Evolutionary conservation across 2,329 filamentous ascomycete genomes (phyloP), one percentile per base, ranked within the genome.

Genomic region (Plenodomus biglobosus): DNA sequence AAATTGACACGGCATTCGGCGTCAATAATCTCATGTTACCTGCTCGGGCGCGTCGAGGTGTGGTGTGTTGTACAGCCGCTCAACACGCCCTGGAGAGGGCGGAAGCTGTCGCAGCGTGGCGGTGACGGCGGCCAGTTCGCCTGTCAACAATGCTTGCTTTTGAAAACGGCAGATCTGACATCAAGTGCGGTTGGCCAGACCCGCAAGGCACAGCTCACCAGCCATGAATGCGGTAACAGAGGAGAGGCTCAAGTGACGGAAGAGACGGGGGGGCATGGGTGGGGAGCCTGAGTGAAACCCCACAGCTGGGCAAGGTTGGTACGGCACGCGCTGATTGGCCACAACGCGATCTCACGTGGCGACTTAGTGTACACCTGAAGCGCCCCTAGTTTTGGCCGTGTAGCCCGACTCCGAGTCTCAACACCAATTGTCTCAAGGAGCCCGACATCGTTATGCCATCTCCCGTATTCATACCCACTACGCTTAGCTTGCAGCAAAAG

Each of bases 401-500:
- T 55, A 45, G 51, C 46, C 32, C 37, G 36, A 43, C 50, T 47
- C 41, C 50, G 47, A 41, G 62, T 58, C 53, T 69, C 66, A 69
- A 70, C 68, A 67, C 66, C 65, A 71, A 67, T 68, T 61, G 68
- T 71, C 61, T 71, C 66, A 71, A 69, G 66, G 66, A 55, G 65
- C 44, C 46, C 47, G 30, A 40, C 46, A 55, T 53, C 46, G 51
- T 68, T 58, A 68, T 69, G 64, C 65, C 43, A 41, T 37, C 46
- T 10, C 50, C 40, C 48, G 48, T 34, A 35, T 34, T 53, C 59
- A 41, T 48, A 43, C 22, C 40, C 44, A 45, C 46, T 49, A 35
- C 22, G 32, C 37, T 48, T 55, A 40, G 36, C 48, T 46, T 42
- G 44, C 42, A 49, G 48, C 54, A 50, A 59, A 52, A 57, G 56